Evolutionary conservation across 805 yeast genomes (phyloP).

Genomic region (Saccharomycopsis oosterbeekiorum): DNA sequence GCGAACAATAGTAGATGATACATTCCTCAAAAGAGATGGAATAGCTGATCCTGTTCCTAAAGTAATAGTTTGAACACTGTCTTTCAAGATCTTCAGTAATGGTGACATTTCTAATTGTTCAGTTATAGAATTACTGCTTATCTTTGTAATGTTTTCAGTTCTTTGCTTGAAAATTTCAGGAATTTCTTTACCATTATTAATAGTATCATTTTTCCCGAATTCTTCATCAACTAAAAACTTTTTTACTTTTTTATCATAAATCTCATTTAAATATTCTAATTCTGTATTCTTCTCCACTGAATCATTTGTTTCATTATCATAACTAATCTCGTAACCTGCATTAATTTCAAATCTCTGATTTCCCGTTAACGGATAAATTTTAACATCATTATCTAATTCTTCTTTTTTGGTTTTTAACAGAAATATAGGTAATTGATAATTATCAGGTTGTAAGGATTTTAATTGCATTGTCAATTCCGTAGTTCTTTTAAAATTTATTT

Average conservation of each 20-base stretch:
- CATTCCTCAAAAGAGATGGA: conserved; percentile 80
- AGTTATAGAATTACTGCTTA: neutral
- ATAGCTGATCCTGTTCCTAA: conserved; percentile 91
- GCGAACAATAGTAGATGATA: conserved; percentile 67
- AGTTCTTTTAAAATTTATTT: conserved; percentile 47
- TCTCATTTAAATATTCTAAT: conserved; percentile 31
- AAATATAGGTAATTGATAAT: conserved; percentile 30
- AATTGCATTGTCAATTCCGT: conserved; percentile 46
- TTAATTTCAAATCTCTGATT: neutral
- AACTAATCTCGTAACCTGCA: neutral
- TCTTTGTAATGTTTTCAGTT: neutral
- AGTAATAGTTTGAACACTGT: conserved; percentile 58
- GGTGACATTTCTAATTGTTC: neutral
- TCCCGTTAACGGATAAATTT: conserved; percentile 21
- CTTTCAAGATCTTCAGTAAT: conserved; percentile 26
- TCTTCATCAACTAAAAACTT: conserved; percentile 19
- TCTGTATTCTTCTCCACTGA: conserved; percentile 20
- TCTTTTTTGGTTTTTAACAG: conserved; percentile 4
- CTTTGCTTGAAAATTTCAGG: neutral
- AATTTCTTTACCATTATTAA: neutral
- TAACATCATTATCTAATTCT: neutral
- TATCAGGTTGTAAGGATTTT: conserved; percentile 38
- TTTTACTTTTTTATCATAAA: conserved; percentile 27
- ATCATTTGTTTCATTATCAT: neutral
- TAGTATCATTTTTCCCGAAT: conserved; percentile 22